Evolutionary conservation across 1,284 basidiomycete genomes (phyloP), one percentile per base, ranked within the genome.

Genomic region (Macrocybe sp.): DNA sequence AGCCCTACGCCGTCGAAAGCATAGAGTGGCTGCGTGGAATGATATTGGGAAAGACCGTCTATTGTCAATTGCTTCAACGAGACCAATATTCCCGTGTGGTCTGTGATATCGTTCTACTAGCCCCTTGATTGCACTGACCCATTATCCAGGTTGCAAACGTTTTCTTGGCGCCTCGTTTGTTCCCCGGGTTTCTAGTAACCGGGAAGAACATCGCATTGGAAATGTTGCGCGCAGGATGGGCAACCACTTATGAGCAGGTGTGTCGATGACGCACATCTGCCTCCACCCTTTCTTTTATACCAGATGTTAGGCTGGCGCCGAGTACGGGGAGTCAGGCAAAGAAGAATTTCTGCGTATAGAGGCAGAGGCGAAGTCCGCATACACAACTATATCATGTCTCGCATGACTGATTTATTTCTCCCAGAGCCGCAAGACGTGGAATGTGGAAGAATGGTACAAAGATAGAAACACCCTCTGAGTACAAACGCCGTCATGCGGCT

Each of bases 11-110:
- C 0, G 65, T 69, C 32, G 91, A 94, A 59, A 83, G 84, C 40
- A 64, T 90, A 6, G 73, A 71, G 0, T 93, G 89, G 85, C 71
- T 95, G 4, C 80, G 75, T 52, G 53, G 64, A n/a, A 64, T 70
- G 34, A 63, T 87, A 50, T 63, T 73, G 16, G 76, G 85, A n/a
- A 75, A 75, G 54, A 71, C 65, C 0, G 67, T 92, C 0, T 81
- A 79, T 48, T 85, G 85, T 54, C 84, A 91, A 55, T 63, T 93
- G 3, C 52, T 89, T 33, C 70, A 79, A 4, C 82, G 79, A 48
- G 93, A 96, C 61, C 91, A 92, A 56, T 95, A 95, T 59, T 71
- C 72, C 1, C 83, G 92, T 3, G 76, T 91, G 10, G 92, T 93
- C 57, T 45, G 68, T 64, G 30, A 41, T 44, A 29, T 34, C 28